Evolutionary conservation across 495 filamentous ascomycete genomes (phyloP), one percentile per base, ranked within the genome.

Genomic region (Xylona heveae): DNA sequence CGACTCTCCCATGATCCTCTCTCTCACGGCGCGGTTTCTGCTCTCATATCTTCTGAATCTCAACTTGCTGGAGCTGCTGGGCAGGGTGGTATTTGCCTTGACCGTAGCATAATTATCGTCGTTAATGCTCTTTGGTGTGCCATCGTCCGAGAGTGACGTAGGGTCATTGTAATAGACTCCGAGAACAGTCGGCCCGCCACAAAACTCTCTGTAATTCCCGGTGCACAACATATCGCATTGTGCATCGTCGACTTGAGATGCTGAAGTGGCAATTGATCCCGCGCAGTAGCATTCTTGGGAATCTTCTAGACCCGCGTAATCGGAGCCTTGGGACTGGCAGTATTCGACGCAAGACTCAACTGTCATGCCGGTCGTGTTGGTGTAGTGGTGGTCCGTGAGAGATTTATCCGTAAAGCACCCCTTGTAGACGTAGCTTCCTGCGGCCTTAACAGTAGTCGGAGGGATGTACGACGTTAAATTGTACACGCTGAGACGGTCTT

Each of bases 401-500:
- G 47, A 32, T 10, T 48, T 33, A 20, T 54, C 46, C 8, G 44
- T 35, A 30, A 43, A 53, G 30, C 50, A 54, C 1, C 50, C 50
- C 29, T 41, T 40, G 20, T 40, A 46, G 6, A 40, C 33, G 17
- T 41, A 53, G 4, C 30, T 42, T 7, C 18, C 31, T 17, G 39
- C 31, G 2, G 19, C 16, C 14, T 15, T 17, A 15, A 16, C 12
- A 6, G 5, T 30, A 24, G 33, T 35, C 26, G 19, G 29, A 9
- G 25, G 44, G 8, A 42, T 36, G n/a, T 30, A 38, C 13, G 35
- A 23, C 8, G 40, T 44, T 9, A 46, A 36, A 20, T 47, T 44
- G 36, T 75, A 75, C n/a, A 74, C 41, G 31, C 61, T 66, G 7
- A 35, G 33, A 1, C 35, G 28, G 10, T 31, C 23, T 1, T 16